Evolutionary conservation across 139 green algal genomes (phyloP), one percentile per base, ranked within the genome.

Genomic region (Chlorella ohadii): DNA sequence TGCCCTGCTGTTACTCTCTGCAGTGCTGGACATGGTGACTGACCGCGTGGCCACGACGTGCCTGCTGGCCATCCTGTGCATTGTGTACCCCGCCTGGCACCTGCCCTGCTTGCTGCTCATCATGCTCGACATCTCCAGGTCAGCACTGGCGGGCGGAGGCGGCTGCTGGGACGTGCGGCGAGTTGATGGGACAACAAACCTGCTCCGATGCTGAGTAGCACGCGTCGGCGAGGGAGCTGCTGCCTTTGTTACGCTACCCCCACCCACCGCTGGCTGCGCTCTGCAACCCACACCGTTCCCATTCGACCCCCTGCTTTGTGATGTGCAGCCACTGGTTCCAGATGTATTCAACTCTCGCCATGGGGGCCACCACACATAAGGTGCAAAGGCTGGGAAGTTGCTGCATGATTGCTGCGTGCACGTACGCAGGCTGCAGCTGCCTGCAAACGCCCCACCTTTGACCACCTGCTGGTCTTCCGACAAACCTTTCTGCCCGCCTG

Each of bases 11-110:
- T 63, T 19, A 4, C 3, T 25, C 17, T 2, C 7, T 38, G 56
- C 68, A 72, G 95, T 99, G 28, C 87, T 99, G 2, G 97, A 99
- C 85, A 99, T 99, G 97, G 97, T 99, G 4, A 99, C 96, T 3
- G 96, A 99, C 91, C 93, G 96, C 47, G 82, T 99, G 67, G 92
- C 94, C 39, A 99, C 96, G 2, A 90, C 96, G 4, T 94, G 93
- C 17, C 90, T 99, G 84, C 91, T 99, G 38, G 87, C 92, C 22
- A 56, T 98, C 9, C 87, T 99, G 68, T 88, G 89, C 39, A 83
- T 92, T 36, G 57, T 93, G 38, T 95, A 95, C 84, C 92, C 92
- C 0, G 17, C 76, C 13, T 67, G 72, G 19, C 89, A 93, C 55
- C 51, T 94, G 3, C 1, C 86, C 4, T 95, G 92, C 79, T 81